Conservation (phyloP, 306 rosid genomes). For the Cucurbita argyrosperma region DNA sequence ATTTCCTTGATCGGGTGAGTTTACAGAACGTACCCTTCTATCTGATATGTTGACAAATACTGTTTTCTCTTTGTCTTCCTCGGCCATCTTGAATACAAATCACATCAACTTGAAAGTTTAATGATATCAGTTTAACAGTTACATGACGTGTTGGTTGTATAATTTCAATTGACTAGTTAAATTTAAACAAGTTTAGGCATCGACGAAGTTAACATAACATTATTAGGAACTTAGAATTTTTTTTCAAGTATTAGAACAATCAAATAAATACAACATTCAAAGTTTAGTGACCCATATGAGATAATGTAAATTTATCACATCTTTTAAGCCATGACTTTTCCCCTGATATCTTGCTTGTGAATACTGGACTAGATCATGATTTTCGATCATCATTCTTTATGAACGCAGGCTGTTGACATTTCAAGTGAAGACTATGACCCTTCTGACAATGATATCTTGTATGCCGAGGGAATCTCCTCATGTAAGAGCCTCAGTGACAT, state of each 20-base stretch:
- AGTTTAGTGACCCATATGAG: background rate
- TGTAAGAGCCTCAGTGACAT: constrained; percentile 40
- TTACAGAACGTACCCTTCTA: background rate
- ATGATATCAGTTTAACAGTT: background rate
- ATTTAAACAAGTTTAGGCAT: background rate
- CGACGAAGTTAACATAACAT: background rate
- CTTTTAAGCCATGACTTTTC: background rate
- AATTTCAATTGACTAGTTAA: background rate
- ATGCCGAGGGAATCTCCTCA: constrained; percentile 52
- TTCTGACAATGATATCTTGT: constrained; percentile 55
- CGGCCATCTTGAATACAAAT: too few species aligned
- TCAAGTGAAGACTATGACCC: constrained; percentile 45
- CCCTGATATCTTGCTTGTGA: background rate
- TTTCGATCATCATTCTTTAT: background rate
- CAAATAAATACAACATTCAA: background rate
- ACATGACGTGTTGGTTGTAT: background rate
- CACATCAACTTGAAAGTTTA: too few species aligned
- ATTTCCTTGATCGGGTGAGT: constrained; percentile 59
- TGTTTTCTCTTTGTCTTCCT: too few species aligned
- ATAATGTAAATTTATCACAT: background rate
- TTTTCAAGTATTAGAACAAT: background rate
- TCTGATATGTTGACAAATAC: too few species aligned
- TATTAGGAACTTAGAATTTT: too few species aligned
- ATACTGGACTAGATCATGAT: background rate
- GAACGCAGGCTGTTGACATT: constrained; percentile 55